phyloP scores from a whole-genome alignment of 176 grass and related monocot genomes.

The Hyparrhenia diplandra region DNA sequence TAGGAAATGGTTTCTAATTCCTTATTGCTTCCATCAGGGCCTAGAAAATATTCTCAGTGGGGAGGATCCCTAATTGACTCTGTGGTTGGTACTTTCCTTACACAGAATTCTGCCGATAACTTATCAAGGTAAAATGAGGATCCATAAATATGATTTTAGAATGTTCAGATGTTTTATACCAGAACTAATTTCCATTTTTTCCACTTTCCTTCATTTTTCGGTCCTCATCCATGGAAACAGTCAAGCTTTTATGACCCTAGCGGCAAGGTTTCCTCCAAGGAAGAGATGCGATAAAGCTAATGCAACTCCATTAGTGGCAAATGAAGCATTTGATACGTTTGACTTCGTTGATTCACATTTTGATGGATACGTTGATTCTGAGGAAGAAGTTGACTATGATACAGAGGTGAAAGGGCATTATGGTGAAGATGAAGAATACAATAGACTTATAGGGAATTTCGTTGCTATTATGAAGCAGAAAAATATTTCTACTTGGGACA shows the following conservation, averaged over 20 bases:
- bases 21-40: conserved; percentile 32
- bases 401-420: conserved; percentile 18
- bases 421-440: conserved; percentile 19
- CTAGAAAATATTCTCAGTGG: conserved; percentile 46
- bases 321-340: conserved; percentile 7
- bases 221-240: conserved; percentile 19
- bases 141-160: background rate
- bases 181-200: background rate
- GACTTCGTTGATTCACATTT: conserved; percentile 14
- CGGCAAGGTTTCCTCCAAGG: conserved; percentile 37
- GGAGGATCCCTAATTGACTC: conserved; percentile 50
- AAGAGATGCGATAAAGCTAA: conserved; percentile 10
- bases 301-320: background rate
- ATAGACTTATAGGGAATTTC: conserved; percentile 36
- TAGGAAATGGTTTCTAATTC: conserved; percentile 26
- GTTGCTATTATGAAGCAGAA: conserved; percentile 27
- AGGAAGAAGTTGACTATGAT: background rate
- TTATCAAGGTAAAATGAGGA: conserved; percentile 43
- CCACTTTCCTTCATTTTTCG: background rate
- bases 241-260: conserved; percentile 46
- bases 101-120: conserved; percentile 49
- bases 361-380: background rate
- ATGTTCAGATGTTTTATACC: conserved; percentile 18
- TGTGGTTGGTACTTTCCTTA: conserved; percentile 50
- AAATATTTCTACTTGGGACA: conserved; percentile 31